These are phyloP conservation scores for Saturnispora silvae DNA, from an alignment of 805 yeast species.

Conservation along the genomic window DNA sequence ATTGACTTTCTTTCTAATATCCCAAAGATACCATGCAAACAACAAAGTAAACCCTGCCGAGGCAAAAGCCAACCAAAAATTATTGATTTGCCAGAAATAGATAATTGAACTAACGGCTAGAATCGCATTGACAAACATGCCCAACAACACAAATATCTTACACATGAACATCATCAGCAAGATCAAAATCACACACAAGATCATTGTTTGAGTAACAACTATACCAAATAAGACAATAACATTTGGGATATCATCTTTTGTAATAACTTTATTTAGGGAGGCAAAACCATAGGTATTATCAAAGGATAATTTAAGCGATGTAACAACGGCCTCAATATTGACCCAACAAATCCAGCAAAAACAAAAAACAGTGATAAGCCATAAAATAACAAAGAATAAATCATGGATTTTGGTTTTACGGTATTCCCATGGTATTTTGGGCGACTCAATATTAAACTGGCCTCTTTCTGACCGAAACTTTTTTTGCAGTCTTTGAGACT, in stretches of 20 bases:
- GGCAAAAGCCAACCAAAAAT: background rate
- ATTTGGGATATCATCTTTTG: slow-evolving; percentile 42
- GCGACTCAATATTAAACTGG: background rate
- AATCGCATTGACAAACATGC: slow-evolving; percentile 1
- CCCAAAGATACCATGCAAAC: slow-evolving; percentile 14
- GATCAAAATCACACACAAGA: background rate
- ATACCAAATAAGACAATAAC: background rate
- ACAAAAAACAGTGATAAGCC: slow-evolving; percentile 37
- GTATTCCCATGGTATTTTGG: slow-evolving; percentile 20
- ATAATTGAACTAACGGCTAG: background rate
- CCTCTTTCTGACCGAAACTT: background rate
- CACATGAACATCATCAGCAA: slow-evolving; percentile 1
- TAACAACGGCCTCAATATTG: slow-evolving; percentile 12
- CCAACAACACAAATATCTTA: slow-evolving; percentile 3
- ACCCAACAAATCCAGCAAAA: slow-evolving; percentile 63
- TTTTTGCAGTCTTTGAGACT: background rate
- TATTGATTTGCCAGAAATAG: background rate
- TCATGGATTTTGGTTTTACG: slow-evolving; percentile 58
- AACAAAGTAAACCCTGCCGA: slow-evolving; percentile 23
- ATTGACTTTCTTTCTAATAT: slow-evolving; percentile 17
- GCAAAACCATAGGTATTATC: background rate
- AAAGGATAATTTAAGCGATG: background rate
- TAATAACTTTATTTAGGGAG: background rate
- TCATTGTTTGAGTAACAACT: slow-evolving; percentile 1
- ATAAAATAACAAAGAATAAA: slow-evolving; percentile 53